Evolutionary conservation across 1,139 yeast genomes (phyloP), one percentile per base, ranked within the genome.

Genomic region (Kurtzmaniella natalensis): DNA sequence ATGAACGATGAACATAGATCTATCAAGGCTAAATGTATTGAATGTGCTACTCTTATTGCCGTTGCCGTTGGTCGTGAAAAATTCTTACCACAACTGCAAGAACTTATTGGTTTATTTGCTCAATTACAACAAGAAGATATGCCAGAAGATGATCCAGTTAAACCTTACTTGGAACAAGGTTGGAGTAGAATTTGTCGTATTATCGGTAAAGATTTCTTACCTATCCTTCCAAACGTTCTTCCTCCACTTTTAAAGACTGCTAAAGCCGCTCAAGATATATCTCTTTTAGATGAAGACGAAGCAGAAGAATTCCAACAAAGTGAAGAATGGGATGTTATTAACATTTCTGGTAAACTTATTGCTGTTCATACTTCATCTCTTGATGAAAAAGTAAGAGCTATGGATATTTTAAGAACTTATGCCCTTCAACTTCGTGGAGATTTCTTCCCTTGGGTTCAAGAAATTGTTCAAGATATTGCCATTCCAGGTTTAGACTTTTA

Each of bases 291-390:
- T 45, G 96, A 88, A 48, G 92, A 82, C 38, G 95, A 94, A 43
- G 77, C 82, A 10, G 95, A 87, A 37, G 87, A 82, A 45, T 77
- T 76, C 45, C 82, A 81, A 45, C 81, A 79, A 49, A 85, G 86
- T 48, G 95, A 89, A 33, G 96, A 89, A 42, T 92, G 96, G 94
- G 98, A 92, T 51, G 94, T 92, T 31, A 81, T 92, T 37, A 89
- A 87, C 46, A 66, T 88, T 26, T 81, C 89, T 19, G 98, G 98
- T 35, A 89, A 87, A 56, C 89, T 85, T 51, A 80, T 94, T 51
- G 98, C 97, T 17, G 88, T 92, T 35, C 95, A 89, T 55, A 87
- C 96, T 3, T 87, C 96, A 13, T 71, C 86, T 15, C 70, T 92
- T 42, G 98, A 92, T 52, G 97, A 89, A 45, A 92, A 94, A 61